These are phyloP conservation scores for Cladochytrium replicatum DNA, from an alignment of 192 early-diverging fungal genomes.

Conservation along the genomic window DNA sequence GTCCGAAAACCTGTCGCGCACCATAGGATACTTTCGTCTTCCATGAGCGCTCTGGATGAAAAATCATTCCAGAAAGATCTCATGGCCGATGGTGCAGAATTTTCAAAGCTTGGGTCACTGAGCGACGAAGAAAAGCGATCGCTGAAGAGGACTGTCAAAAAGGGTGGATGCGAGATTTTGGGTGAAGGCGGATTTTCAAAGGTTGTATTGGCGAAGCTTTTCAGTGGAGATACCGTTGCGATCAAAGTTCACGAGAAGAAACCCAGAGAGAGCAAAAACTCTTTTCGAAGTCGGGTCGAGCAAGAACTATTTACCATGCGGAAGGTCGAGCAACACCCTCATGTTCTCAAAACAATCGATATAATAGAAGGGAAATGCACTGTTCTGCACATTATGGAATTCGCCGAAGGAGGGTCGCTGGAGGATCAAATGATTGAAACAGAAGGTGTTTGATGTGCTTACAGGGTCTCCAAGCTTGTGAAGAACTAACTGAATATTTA, in stretches of 20 bases:
- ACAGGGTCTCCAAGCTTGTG: neutral
- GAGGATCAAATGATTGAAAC: conserved; percentile 9
- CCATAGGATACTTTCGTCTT: too few species aligned
- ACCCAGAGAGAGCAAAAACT: neutral
- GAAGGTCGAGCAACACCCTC: conserved; percentile 4
- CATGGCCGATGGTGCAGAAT: too few species aligned
- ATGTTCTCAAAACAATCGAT: conserved; percentile 8
- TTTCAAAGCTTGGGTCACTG: too few species aligned
- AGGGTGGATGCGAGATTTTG: neutral
- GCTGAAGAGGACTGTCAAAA: conserved; percentile 7
- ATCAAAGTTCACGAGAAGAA: conserved; percentile 9
- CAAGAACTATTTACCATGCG: conserved; percentile 5
- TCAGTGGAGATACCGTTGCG: conserved; percentile 2
- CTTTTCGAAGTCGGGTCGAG: conserved; percentile 8
- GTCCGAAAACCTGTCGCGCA: too few species aligned
- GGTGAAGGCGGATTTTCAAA: conserved; percentile 11
- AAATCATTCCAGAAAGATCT: too few species aligned
- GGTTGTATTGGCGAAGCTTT: conserved; percentile 6
- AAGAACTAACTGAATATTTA: neutral
- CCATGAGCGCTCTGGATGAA: too few species aligned
- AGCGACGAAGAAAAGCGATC: too few species aligned
- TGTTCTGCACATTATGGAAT: conserved; percentile 9
- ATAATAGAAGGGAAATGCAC: conserved; percentile 4
- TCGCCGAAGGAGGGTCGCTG: conserved; percentile 2
- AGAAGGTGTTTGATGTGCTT: neutral